Conservation (phyloP, 176 grass and related monocot genomes). For the Musa acuminata region DNA sequence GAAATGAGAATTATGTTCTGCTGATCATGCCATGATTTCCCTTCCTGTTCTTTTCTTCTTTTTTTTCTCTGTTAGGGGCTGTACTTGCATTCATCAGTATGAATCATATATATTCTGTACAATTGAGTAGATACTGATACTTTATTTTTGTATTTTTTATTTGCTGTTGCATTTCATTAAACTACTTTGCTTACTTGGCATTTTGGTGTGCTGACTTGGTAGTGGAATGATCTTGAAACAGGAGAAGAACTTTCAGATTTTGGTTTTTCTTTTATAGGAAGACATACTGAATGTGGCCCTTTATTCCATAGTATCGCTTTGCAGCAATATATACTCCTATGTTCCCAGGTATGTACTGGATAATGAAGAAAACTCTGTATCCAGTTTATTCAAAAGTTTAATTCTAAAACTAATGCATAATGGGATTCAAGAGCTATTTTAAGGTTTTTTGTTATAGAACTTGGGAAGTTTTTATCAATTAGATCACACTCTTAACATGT, state of each 20-base stretch:
- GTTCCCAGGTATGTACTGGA: conserved; percentile 45
- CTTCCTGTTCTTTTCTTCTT: too few relatives aligned
- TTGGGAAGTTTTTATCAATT: too few relatives aligned
- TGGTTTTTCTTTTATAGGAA: conserved; percentile 47
- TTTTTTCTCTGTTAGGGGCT: too few relatives aligned
- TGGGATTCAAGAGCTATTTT: too few relatives aligned
- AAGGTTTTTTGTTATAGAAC: too few relatives aligned
- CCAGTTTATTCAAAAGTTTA: too few relatives aligned
- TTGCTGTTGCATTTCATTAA: background rate
- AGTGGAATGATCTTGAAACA: conserved; percentile 27
- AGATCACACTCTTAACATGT: too few relatives aligned
- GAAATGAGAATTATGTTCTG: too few relatives aligned
- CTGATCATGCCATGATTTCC: too few relatives aligned
- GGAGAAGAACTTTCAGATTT: conserved; percentile 47
- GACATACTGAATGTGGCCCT: conserved; percentile 50
- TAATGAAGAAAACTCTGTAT: background rate
- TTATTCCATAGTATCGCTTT: conserved; percentile 72
- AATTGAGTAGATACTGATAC: background rate
- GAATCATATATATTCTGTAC: background rate
- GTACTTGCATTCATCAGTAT: too few relatives aligned
- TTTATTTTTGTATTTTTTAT: background rate
- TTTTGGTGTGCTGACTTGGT: background rate
- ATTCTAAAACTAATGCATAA: too few relatives aligned
- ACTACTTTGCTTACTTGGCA: conserved; percentile 5
- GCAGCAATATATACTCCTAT: conserved; percentile 90